These are phyloP conservation scores for Saitozyma podzolica DNA, from an alignment of 768 basidiomycete species.

Conservation along the genomic window DNA sequence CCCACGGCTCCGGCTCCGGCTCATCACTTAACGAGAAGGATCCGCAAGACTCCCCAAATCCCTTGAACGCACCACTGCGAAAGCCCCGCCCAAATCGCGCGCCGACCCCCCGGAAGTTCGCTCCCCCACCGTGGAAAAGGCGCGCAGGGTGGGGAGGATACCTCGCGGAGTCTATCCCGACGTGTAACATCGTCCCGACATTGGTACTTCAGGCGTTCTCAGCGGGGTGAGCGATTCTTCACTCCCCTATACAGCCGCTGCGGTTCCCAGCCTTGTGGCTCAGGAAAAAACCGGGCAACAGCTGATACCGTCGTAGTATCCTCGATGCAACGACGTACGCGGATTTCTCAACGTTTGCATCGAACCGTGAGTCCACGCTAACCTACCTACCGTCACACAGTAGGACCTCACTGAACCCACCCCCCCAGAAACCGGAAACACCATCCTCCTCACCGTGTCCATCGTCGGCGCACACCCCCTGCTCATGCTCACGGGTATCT, in stretches of 20 bases:
- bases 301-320: slow-evolving; percentile 11
- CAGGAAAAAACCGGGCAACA: too few species aligned
- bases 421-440: slow-evolving; percentile 39
- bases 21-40: too few species aligned
- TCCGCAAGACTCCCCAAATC: too few species aligned
- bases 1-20: too few species aligned
- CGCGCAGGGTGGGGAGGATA: too few species aligned
- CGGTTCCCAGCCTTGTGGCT: background rate
- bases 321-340: slow-evolving; percentile 46
- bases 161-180: too few species aligned
- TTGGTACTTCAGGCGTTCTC: slow-evolving; percentile 37
- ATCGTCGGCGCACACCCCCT: slow-evolving; percentile 21
- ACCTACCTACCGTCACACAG: background rate
- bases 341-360: slow-evolving; percentile 42
- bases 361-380: slow-evolving; percentile 30
- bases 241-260: background rate
- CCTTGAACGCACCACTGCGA: too few species aligned
- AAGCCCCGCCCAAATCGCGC: too few species aligned
- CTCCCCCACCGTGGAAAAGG: too few species aligned
- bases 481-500: slow-evolving; percentile 29
- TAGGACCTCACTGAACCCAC: background rate
- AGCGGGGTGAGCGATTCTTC: slow-evolving; percentile 27
- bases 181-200: too few species aligned
- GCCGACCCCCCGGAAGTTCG: too few species aligned
- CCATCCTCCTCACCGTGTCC: slow-evolving; percentile 38